These are phyloP conservation scores for Oryza coarctata DNA, from an alignment of 176 grass and related monocot genomes.

Conservation along the genomic window DNA sequence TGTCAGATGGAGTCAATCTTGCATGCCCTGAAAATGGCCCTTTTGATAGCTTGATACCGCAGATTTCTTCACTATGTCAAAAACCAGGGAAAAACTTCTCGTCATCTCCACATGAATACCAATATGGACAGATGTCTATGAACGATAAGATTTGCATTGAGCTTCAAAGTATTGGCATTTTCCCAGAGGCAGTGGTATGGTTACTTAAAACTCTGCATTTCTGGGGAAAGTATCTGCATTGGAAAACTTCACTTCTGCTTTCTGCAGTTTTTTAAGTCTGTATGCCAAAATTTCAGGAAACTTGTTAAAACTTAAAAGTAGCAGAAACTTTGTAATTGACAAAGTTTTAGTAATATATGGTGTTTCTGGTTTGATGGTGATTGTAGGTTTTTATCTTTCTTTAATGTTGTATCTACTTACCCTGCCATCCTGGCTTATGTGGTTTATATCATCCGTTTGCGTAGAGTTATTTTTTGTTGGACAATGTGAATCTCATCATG, in stretches of 20 bases:
- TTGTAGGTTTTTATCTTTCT: not conserved
- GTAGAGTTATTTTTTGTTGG: not conserved
- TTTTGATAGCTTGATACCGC: slow-evolving; percentile 38
- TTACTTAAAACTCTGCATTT: slow-evolving; percentile 19
- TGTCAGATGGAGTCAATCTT: slow-evolving; percentile 35
- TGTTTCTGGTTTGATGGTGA: slow-evolving; percentile 17
- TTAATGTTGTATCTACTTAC: not conserved
- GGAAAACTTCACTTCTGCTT: not conserved
- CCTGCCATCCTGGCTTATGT: not conserved
- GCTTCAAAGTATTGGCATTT: slow-evolving; percentile 80
- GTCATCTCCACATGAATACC: slow-evolving; percentile 52
- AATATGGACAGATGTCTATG: slow-evolving; percentile 65
- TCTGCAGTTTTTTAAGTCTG: not conserved
- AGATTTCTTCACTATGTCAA: slow-evolving; percentile 27
- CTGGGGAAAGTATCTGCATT: not conserved
- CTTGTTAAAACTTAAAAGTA: slow-evolving; percentile 11
- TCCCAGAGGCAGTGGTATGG: slow-evolving; percentile 59
- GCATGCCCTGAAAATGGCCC: slow-evolving; percentile 41
- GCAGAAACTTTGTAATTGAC: not conserved
- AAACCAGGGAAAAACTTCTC: slow-evolving; percentile 41
- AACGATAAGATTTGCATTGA: slow-evolving; percentile 80
- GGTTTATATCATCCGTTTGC: not conserved
- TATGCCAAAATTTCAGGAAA: slow-evolving; percentile 7
- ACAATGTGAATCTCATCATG: slow-evolving; percentile 3
- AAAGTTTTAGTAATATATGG: not conserved